Evolutionary conservation across 129 eudicot species (phyloP), one percentile per base, ranked within the genome.

Genomic region (Pseudognaphalium luteoalbum): DNA sequence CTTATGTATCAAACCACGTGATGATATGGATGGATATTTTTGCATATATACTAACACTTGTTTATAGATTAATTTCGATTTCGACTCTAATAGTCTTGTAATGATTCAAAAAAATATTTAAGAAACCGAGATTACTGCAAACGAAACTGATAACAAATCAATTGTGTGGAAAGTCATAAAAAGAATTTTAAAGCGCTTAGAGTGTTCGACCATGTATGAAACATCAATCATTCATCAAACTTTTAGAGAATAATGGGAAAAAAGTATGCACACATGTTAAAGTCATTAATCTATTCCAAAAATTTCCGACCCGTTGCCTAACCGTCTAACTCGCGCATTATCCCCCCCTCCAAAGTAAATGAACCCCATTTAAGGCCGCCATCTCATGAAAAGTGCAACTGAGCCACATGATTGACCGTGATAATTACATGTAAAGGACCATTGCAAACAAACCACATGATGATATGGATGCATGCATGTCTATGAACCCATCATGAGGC

Each of bases 381-480:
- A 28, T 61, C 66, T 61, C n/a, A 61, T 9, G 33, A 39, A 10
- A 39, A 37, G 15, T 12, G 73, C 10, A n/a, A 68, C 35, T 39
- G 35, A 42, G 3, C 42, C 34, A 68, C 32, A 68, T 20, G 73
- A 65, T 33, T 34, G 30, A 28, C 50, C 16, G 25, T 25, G 74
- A 50, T 25, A 7, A 28, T 21, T 28, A 70, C 74, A 1, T 5
- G 7, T 28, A 25, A 66, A 44, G 62, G 29, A 50, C 34, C 63
- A 14, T 72, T 9, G 29, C 54, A 33, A 57, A 4, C 76, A 72
- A 20, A 34, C 67, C 76, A 72, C 76, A 57, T 72, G 66, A 57
- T 54, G 76, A 54, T 54, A 71, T 71, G 19, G 63, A 71, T 54
- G 42, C n/a, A 11, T 71, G 4, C 76, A 54, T 11, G 74, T 50